Percentiles rank a stretch among this genome's conserved stretches.
Evolutionary conservation across 2,329 filamentous ascomycete species (phyloP).

Genomic region (Penicillium sp.): DNA sequence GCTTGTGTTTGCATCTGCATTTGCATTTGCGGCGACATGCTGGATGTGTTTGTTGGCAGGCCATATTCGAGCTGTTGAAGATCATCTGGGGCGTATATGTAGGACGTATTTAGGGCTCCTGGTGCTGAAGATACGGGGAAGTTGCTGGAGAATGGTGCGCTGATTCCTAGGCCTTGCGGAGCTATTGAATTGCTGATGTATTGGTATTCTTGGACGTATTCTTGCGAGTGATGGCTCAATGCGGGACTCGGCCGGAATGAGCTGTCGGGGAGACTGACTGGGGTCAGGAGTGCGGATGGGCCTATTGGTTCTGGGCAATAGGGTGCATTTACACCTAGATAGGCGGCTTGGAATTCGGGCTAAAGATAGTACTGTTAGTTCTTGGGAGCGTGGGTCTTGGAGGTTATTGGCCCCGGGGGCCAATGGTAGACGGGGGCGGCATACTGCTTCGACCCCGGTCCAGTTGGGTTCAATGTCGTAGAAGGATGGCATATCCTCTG

Average conservation of each 20-base stretch:
- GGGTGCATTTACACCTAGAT: slow-evolving; percentile 27
- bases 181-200: slow-evolving; percentile 34
- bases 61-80: background rate
- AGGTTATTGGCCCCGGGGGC: slow-evolving; percentile 1
- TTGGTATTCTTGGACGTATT: slow-evolving; percentile 29
- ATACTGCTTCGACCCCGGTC: slow-evolving; percentile 33
- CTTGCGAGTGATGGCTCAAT: slow-evolving; percentile 37
- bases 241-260: slow-evolving; percentile 38
- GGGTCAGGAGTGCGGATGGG: slow-evolving; percentile 35
- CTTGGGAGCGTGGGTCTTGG: background rate
- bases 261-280: slow-evolving; percentile 41
- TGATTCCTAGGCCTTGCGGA: slow-evolving; percentile 42
- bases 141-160: slow-evolving; percentile 31
- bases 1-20: slow-evolving; percentile 5
- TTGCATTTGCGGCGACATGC: slow-evolving; percentile 19
- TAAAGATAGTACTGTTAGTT: slow-evolving; percentile 9
- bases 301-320: slow-evolving; percentile 36
- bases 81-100: slow-evolving; percentile 25
- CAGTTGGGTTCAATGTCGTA: slow-evolving; percentile 33
- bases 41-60: slow-evolving; percentile 3
- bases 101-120: slow-evolving; percentile 13
- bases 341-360: slow-evolving; percentile 20
- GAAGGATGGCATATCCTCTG: slow-evolving; percentile 30
- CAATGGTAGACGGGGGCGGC: slow-evolving; percentile 8
- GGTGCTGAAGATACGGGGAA: slow-evolving; percentile 30